phyloP scores from a whole-genome alignment of 495 filamentous ascomycete species.

The Glutinoglossum americanum region DNA sequence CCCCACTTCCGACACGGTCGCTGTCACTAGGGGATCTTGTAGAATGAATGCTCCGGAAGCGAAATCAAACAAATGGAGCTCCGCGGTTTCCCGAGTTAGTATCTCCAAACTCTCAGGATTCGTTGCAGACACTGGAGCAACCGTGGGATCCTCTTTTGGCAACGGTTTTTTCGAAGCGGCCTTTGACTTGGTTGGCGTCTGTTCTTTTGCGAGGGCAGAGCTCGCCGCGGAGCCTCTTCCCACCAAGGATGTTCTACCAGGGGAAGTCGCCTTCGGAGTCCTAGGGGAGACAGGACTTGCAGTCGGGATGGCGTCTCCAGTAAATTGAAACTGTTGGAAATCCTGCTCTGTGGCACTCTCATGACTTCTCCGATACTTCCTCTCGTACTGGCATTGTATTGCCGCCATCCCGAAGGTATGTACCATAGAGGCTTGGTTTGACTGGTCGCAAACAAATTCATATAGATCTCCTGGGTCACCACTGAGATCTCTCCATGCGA shows the following conservation, averaged over 20 bases:
- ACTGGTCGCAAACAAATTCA: slow-evolving; percentile 82
- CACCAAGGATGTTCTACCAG: background rate
- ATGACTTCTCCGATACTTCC: slow-evolving; percentile 63
- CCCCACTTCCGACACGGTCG: slow-evolving; percentile 68
- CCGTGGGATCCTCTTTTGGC: slow-evolving; percentile 16
- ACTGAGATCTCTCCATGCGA: slow-evolving; percentile 88
- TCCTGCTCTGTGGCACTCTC: slow-evolving; percentile 66
- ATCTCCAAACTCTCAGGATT: slow-evolving; percentile 52
- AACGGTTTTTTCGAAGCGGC: slow-evolving; percentile 4
- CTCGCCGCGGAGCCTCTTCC: slow-evolving; percentile 13
- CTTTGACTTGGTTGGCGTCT: slow-evolving; percentile 4
- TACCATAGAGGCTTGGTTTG: slow-evolving; percentile 45
- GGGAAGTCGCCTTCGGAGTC: background rate
- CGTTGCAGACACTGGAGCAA: slow-evolving; percentile 34
- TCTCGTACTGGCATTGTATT: slow-evolving; percentile 88
- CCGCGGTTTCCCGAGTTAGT: slow-evolving; percentile 53
- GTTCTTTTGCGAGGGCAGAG: slow-evolving; percentile 15
- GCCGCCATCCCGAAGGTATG: slow-evolving; percentile 66
- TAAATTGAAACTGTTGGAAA: slow-evolving; percentile 59
- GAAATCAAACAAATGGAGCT: slow-evolving; percentile 89
- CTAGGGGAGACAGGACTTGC: slow-evolving; percentile 40
- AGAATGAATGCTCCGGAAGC: slow-evolving; percentile 59
- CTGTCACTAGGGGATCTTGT: slow-evolving; percentile 52
- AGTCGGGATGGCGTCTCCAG: slow-evolving; percentile 55
- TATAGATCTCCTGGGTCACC: slow-evolving; percentile 85